phyloP scores from a whole-genome alignment of 495 filamentous ascomycete species.

The Tuber melanosporum region DNA sequence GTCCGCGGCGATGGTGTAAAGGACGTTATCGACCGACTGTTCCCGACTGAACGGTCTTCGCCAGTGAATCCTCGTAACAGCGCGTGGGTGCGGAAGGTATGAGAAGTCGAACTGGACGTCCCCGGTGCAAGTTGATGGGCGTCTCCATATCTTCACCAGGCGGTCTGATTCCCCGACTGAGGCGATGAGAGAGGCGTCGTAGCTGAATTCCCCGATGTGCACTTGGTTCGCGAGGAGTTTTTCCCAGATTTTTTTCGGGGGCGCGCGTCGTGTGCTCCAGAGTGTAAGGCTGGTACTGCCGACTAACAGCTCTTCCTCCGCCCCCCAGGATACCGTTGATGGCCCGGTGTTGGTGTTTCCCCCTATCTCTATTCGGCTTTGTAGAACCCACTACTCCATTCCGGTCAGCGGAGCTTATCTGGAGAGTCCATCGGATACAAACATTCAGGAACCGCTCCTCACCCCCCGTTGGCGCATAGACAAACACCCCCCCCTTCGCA shows the following conservation, averaged over 20 bases:
- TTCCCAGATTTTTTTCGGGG: constrained; percentile 59
- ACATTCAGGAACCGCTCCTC: constrained; percentile 65
- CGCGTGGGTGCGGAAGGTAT: constrained; percentile 76
- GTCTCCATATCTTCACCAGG: constrained; percentile 86
- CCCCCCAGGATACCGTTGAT: constrained; percentile 77
- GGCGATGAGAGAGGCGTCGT: constrained; percentile 77
- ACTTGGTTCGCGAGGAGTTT: constrained; percentile 63
- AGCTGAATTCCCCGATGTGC: constrained; percentile 73
- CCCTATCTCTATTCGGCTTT: constrained; percentile 40
- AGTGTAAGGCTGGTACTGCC: constrained; percentile 66
- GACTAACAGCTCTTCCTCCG: constrained; percentile 70
- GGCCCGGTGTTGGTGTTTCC: neutral
- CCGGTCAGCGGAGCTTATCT: constrained; percentile 20
- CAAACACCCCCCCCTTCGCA: constrained; percentile 57
- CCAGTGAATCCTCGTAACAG: constrained; percentile 82
- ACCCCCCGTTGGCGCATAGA: constrained; percentile 72
- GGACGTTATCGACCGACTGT: constrained; percentile 74
- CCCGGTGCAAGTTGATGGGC: constrained; percentile 74
- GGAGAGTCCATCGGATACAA: constrained; percentile 14
- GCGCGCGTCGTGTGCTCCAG: constrained; percentile 52
- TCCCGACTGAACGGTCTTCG: constrained; percentile 65
- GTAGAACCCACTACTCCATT: constrained; percentile 51
- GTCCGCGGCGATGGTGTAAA: constrained; percentile 92
- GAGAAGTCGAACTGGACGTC: constrained; percentile 83
- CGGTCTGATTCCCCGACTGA: constrained; percentile 73